Evolutionary conservation across 2,329 filamentous ascomycete species (phyloP), one percentile per base, ranked within the genome.

Genomic region (Paramyrothecium roridum): DNA sequence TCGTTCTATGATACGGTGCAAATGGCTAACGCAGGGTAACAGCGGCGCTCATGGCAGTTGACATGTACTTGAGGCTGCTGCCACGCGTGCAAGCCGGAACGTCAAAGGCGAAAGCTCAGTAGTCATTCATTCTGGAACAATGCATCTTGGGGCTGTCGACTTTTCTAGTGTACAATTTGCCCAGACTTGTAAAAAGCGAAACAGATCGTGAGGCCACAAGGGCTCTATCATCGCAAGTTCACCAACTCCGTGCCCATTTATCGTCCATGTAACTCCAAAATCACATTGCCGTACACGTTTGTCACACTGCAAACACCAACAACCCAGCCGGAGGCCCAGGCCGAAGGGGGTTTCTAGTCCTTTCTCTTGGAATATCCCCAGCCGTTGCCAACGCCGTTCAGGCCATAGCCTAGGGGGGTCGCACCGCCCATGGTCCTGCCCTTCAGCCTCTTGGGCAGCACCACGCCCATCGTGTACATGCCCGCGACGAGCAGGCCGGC

Each of bases 391-490:
- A 80, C 68, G 2, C 68, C 67, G 52, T 75, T 77, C 23, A 83
- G n/a, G 0, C 81, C 82, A 54, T 83, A 80, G 1, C 80, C 82
- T 58, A 85, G 61, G 0, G 82, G 82, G 23, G 82, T 85, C 3
- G 82, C 82, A 19, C 80, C 82, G 17, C 82, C 82, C 47, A 85
- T 69, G 2, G 75, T 68, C 47, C 81, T 66, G 1, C 78, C 79
- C 61, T 73, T 77, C 22, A 85, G 65, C 55, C 82, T 69, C 59
- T 73, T 74, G 1, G 85, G 84, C 63, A 87, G 66, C 19, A 87
- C 76, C 1, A 83, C 74, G 4, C 84, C 84, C 58, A 85, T 77
- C 56, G 85, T 86, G 69, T 86, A 87, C 54, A 82, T 81, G 34
- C 75, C 80, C 3, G 80, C 78, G 2, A 80, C 74, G 12, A 83